Evolutionary conservation across 2,329 filamentous ascomycete genomes (phyloP).

Genomic region (Clarireedia paspali): DNA sequence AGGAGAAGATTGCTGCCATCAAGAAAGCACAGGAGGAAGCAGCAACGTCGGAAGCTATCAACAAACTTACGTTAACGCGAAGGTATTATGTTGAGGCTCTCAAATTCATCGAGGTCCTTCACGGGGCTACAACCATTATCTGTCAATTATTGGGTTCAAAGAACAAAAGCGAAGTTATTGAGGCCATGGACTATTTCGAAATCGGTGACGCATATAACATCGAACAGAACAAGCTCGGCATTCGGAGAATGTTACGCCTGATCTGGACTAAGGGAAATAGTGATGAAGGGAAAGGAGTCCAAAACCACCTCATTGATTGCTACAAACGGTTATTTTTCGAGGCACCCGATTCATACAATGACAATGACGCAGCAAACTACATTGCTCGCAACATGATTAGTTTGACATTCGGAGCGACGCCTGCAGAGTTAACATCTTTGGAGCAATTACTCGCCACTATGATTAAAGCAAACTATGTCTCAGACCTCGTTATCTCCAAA

Average conservation of each 20-base stretch:
- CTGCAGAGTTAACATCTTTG: conserved; percentile 88
- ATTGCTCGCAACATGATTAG: conserved; percentile 98
- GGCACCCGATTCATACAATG: conserved; percentile 77
- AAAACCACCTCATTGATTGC: conserved; percentile 92
- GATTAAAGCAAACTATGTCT: conserved; percentile 89
- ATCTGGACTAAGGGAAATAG: conserved; percentile 99
- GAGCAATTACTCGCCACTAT: conserved; percentile 94
- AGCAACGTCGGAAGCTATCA: conserved; percentile 80
- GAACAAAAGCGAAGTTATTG: conserved; percentile 98
- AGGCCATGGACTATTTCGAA: conserved; percentile 98
- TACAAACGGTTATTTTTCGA: conserved; percentile 96
- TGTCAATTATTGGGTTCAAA: conserved; percentile 85
- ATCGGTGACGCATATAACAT: conserved; percentile 94
- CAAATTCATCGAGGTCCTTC: conserved; percentile 86
- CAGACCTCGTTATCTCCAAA: conserved; percentile 80
- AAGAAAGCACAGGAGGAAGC: conserved; percentile 80
- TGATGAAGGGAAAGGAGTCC: conserved; percentile 96
- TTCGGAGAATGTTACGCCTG: conserved; percentile 87
- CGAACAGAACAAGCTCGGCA: conserved; percentile 84
- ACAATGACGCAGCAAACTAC: conserved; percentile 90
- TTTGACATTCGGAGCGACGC: conserved; percentile 89
- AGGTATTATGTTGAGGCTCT: conserved; percentile 92
- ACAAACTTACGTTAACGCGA: conserved; percentile 77
- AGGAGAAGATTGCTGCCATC: conserved; percentile 64
- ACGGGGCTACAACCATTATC: conserved; percentile 71